Conservation (phyloP, 805 yeast species). For the Ogataea populi-albae region DNA sequence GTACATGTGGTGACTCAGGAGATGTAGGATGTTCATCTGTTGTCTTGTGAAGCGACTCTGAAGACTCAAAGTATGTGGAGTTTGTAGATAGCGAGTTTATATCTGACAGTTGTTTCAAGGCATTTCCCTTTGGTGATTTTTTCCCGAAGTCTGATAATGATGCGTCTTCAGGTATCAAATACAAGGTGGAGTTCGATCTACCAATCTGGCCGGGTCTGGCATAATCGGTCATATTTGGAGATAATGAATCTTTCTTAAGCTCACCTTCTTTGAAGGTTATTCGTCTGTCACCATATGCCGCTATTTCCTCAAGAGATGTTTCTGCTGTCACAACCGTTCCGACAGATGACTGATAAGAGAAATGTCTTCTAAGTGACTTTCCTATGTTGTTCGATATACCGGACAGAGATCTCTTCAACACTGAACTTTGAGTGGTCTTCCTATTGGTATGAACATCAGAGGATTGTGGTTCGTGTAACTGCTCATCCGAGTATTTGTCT, state of each 20-base stretch:
- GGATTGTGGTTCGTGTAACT: slow-evolving; percentile 21
- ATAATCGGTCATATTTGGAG: slow-evolving; percentile 4
- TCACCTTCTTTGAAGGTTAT: background rate
- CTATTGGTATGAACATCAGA: slow-evolving; percentile 7
- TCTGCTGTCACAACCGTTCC: slow-evolving; percentile 26
- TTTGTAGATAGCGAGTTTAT: slow-evolving; percentile 9
- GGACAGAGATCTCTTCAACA: slow-evolving; percentile 28
- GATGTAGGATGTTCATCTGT: slow-evolving; percentile 6
- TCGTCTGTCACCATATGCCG: background rate
- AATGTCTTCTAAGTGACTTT: slow-evolving; percentile 24
- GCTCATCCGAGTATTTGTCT: background rate
- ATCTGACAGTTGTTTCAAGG: slow-evolving; percentile 8
- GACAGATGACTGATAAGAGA: slow-evolving; percentile 31
- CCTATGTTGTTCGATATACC: slow-evolving; percentile 27
- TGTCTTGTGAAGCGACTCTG: slow-evolving; percentile 2
- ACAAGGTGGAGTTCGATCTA: slow-evolving; percentile 22
- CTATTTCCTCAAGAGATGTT: slow-evolving; percentile 14
- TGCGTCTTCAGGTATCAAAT: slow-evolving; percentile 27
- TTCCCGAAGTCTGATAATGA: slow-evolving; percentile 16
- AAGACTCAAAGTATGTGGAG: slow-evolving; percentile 18
- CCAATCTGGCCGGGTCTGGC: slow-evolving; percentile 6
- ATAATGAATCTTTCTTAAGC: slow-evolving; percentile 3
- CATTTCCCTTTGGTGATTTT: slow-evolving; percentile 3
- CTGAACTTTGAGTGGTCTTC: slow-evolving; percentile 13
- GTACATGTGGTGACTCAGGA: slow-evolving; percentile 5